A percentile compares a stretch with the other conserved stretches of the same genome.
Conservation (phyloP, 2,329 filamentous ascomycete genomes). For the Botrytis pseudocinerea region DNA sequence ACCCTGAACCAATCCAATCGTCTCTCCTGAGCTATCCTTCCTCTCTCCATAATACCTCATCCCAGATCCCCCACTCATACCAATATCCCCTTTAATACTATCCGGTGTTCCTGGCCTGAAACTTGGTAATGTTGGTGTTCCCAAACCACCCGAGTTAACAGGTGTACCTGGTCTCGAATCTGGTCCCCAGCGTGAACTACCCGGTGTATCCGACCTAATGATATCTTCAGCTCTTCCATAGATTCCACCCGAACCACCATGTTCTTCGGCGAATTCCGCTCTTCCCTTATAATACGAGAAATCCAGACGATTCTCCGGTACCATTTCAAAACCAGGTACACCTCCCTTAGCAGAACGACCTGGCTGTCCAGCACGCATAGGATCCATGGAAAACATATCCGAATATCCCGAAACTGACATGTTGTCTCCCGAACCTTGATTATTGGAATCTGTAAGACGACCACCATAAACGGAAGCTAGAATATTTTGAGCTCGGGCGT, state of each 20-base stretch:
- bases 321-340: slow-evolving; percentile 81
- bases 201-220: slow-evolving; percentile 42
- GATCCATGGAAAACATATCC: slow-evolving; percentile 76
- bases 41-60: slow-evolving; percentile 10
- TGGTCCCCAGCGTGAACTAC: slow-evolving; percentile 27
- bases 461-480: slow-evolving; percentile 85
- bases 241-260: slow-evolving; percentile 70
- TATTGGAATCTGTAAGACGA: slow-evolving; percentile 67
- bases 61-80: slow-evolving; percentile 6
- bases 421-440: slow-evolving; percentile 56
- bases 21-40: slow-evolving; percentile 13
- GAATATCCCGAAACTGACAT: slow-evolving; percentile 71
- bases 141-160: neutral
- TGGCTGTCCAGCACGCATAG: slow-evolving; percentile 61
- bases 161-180: slow-evolving; percentile 36
- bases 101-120: slow-evolving; percentile 10
- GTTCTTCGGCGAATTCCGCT: slow-evolving; percentile 81
- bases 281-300: slow-evolving; percentile 90
- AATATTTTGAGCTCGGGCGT: slow-evolving; percentile 83
- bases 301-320: slow-evolving; percentile 83
- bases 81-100: slow-evolving; percentile 13
- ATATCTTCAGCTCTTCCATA: slow-evolving; percentile 62
- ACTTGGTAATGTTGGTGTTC: slow-evolving; percentile 4
- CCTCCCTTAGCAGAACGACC: slow-evolving; percentile 41
- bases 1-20: neutral